phyloP scores from a whole-genome alignment of 2,329 filamentous ascomycete species.

The Knufia fluminis region DNA sequence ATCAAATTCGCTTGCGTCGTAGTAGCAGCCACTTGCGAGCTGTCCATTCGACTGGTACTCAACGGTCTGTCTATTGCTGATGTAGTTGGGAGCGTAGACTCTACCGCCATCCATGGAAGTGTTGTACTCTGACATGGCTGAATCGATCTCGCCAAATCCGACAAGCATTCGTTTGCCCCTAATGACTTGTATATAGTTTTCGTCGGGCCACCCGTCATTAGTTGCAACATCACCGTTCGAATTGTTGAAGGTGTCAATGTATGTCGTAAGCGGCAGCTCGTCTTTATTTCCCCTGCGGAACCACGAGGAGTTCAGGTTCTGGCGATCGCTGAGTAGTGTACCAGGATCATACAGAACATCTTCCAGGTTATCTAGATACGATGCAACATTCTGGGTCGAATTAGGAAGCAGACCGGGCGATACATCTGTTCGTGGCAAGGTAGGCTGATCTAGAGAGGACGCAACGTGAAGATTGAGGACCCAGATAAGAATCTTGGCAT shows the following conservation, averaged over 20 bases:
- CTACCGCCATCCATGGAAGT: conserved; percentile 39
- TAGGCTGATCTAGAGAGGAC: conserved; percentile 33
- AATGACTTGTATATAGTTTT: conserved; percentile 48
- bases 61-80: conserved; percentile 23
- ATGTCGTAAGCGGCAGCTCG: conserved; percentile 40
- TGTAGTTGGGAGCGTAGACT: conserved; percentile 43
- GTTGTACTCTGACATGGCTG: conserved; percentile 49
- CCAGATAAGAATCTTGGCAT: conserved; percentile 45
- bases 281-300: conserved; percentile 30
- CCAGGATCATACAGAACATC: conserved; percentile 43
- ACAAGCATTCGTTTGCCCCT: conserved; percentile 46
- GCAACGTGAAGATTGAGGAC: conserved; percentile 54
- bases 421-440: conserved; percentile 33
- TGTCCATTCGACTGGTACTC: conserved; percentile 30
- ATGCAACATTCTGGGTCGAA: conserved; percentile 36
- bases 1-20: conserved; percentile 32
- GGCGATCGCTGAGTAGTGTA: conserved; percentile 42
- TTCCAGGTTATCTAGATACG: conserved; percentile 35
- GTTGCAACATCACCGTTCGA: conserved; percentile 35
- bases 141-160: conserved; percentile 48
- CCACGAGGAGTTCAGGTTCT: conserved; percentile 52
- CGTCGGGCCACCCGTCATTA: conserved; percentile 55
- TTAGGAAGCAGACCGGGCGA: conserved; percentile 37
- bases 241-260: conserved; percentile 39
- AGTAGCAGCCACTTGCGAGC: conserved; percentile 47